Evolutionary conservation across 192 early-diverging fungal genomes (phyloP), one percentile per base, ranked within the genome.

Genomic region (Geranomyces michiganensis): DNA sequence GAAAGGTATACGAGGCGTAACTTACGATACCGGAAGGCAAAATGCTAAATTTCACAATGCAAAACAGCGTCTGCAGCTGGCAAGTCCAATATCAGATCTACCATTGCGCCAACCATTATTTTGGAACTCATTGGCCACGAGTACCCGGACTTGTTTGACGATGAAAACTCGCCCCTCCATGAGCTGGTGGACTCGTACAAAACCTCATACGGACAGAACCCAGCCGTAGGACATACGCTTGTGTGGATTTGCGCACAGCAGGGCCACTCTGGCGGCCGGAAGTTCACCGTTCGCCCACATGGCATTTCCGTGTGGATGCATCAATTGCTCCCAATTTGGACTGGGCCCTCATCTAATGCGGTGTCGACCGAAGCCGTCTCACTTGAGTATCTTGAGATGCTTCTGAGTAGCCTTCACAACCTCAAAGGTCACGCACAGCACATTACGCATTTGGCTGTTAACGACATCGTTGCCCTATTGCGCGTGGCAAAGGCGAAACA

Each of bases 181-280:
- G 47, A 49, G n/a, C 44, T 71, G 19, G 21, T 71, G 15, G 70
- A 62, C 21, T n/a, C 27, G 45, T 71, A 71, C 61, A 31, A 30
- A 24, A 29, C 60, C 13, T 29, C 30, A 1, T 53, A 64, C 27
- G 70, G 70, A 8, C 27, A 47, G 29, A 71, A 71, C 62, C 70
- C 70, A 2, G 70, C 70, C 13, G 70, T 64, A 21, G 70, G 61
- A 24, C 59, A 71, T 41, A 71, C 46, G 24, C 26, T 71, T 19
- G 14, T 71, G 49, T 71, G 70, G 70, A 22, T 71, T 17, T 71
- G 43, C 49, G 59, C 59, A 14, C 24, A 32, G 29, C 58, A 60
- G 15, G 21, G 44, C 2, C 48, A 19, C 17, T 29, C 17, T 55
- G 21, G 44, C 15, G 58, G 29, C 17, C 24, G 31, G 7, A 32